Percentiles rank a stretch among this genome's conserved stretches.
Evolutionary conservation across 2,329 filamentous ascomycete species (phyloP).

Genomic region (Neofusicoccum sp.): DNA sequence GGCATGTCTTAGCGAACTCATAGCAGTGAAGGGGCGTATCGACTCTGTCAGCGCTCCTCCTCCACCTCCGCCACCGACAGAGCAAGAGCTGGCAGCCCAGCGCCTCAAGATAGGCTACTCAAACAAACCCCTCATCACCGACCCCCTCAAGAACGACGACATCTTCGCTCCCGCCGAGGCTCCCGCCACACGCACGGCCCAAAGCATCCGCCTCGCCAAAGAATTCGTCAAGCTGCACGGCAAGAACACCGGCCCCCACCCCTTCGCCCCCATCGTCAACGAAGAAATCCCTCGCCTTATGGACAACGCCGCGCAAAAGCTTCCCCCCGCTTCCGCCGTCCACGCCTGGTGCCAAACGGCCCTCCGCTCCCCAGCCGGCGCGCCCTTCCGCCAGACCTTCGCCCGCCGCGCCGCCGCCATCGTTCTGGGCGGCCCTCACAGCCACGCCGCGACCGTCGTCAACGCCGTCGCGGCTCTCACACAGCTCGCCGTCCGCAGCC

Average conservation of each 20-base stretch:
- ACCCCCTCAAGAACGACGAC: conserved; percentile 47
- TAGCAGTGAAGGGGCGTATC: conserved; percentile 66
- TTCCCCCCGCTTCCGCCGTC: background rate
- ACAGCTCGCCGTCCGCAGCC: conserved; percentile 67
- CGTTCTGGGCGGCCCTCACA: conserved; percentile 72
- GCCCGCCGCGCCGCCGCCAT: conserved; percentile 62
- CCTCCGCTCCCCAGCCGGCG: conserved; percentile 49
- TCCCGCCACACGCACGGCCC: conserved; percentile 34
- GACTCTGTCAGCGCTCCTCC: conserved; percentile 44
- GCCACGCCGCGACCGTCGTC: conserved; percentile 47
- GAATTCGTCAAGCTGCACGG: conserved; percentile 48
- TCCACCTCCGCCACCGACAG: conserved; percentile 34
- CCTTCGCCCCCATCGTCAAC: conserved; percentile 14
- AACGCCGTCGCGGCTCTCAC: conserved; percentile 66
- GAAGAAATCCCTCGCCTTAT: conserved; percentile 23
- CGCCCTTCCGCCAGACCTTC: conserved; percentile 69
- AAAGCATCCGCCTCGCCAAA: conserved; percentile 42
- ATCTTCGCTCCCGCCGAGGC: conserved; percentile 46
- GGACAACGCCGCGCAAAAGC: background rate
- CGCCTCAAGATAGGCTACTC: background rate
- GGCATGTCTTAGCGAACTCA: conserved; percentile 68
- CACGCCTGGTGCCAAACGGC: conserved; percentile 19
- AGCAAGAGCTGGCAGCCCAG: conserved; percentile 28
- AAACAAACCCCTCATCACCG: conserved; percentile 46
- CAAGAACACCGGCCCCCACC: conserved; percentile 3